Conservation (phyloP, 768 basidiomycete genomes). For the Agrocybe chaxingu region DNA sequence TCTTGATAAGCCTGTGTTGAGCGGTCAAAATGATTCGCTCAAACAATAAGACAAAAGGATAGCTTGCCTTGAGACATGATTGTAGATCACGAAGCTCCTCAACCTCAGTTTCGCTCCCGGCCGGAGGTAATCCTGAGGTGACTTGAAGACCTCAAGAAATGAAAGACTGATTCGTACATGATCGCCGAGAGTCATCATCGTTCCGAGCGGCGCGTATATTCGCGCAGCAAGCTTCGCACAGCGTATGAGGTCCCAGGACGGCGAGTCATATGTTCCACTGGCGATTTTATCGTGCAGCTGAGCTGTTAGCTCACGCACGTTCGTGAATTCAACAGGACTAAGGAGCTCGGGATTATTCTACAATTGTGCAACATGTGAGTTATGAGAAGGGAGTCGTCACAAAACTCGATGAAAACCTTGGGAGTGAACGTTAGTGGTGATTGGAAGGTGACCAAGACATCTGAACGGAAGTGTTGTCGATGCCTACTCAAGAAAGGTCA, state of each 20-base stretch:
- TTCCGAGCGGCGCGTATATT: conserved; percentile 87
- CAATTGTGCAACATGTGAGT: not conserved
- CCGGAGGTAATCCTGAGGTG: conserved; percentile 22
- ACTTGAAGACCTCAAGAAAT: conserved; percentile 77
- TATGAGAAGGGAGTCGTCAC: not conserved
- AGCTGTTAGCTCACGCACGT: conserved; percentile 58
- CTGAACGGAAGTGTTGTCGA: conserved; percentile 83
- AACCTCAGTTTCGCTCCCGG: conserved; percentile 18
- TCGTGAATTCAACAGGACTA: conserved; percentile 57
- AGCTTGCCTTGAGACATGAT: conserved; percentile 57
- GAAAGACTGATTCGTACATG: conserved; percentile 72
- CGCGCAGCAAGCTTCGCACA: conserved; percentile 73
- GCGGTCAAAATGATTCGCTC: not conserved
- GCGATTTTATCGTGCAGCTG: conserved; percentile 68
- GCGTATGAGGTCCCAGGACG: conserved; percentile 78
- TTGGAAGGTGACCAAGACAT: conserved; percentile 83
- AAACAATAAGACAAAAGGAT: not conserved
- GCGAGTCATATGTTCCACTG: conserved; percentile 78
- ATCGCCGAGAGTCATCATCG: conserved; percentile 80
- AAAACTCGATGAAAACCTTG: conserved; percentile 36
- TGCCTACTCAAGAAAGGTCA: conserved; percentile 44
- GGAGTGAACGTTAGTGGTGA: conserved; percentile 63
- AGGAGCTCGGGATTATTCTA: conserved; percentile 73
- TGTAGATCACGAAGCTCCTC: conserved; percentile 33
- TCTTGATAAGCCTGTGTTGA: conserved; percentile 66